phyloP scores from a whole-genome alignment of 352 stramenopile genomes.

The Globisporangium heterothallicum region DNA sequence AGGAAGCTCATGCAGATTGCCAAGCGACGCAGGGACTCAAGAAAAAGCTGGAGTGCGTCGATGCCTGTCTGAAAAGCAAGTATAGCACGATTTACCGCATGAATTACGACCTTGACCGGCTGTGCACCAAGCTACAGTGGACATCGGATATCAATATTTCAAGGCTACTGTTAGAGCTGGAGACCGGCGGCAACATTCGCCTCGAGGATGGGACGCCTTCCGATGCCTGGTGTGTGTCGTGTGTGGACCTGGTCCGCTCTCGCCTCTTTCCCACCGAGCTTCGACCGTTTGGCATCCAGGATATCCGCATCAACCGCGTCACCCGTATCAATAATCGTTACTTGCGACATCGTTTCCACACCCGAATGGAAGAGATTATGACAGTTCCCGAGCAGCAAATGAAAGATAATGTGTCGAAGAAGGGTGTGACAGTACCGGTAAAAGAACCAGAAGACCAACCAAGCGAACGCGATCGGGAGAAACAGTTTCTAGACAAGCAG shows the following conservation, averaged over 20 bases:
- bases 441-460: conserved; percentile 17
- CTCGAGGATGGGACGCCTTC: conserved; percentile 80
- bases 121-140: conserved; percentile 37
- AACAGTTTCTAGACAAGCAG: neutral
- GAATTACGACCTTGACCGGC: conserved; percentile 53
- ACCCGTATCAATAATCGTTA: conserved; percentile 88
- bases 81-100: conserved; percentile 40
- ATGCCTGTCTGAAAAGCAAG: conserved; percentile 31
- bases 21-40: conserved; percentile 16
- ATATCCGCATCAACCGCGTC: conserved; percentile 74
- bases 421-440: conserved; percentile 50
- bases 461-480: neutral
- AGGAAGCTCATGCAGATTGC: conserved; percentile 1
- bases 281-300: conserved; percentile 41
- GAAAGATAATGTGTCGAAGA: conserved; percentile 82
- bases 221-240: conserved; percentile 84
- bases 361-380: conserved; percentile 73
- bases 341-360: conserved; percentile 83
- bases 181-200: conserved; percentile 89
- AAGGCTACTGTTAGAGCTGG: conserved; percentile 82
- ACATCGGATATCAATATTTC: conserved; percentile 72
- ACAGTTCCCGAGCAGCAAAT: conserved; percentile 46
- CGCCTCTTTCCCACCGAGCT: conserved; percentile 58
- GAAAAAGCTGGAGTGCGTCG: conserved; percentile 41
- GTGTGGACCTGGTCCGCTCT: conserved; percentile 76